These are phyloP conservation scores for Leptographium radiaticola DNA, from an alignment of 2,329 filamentous ascomycete genomes.

Conservation along the genomic window DNA sequence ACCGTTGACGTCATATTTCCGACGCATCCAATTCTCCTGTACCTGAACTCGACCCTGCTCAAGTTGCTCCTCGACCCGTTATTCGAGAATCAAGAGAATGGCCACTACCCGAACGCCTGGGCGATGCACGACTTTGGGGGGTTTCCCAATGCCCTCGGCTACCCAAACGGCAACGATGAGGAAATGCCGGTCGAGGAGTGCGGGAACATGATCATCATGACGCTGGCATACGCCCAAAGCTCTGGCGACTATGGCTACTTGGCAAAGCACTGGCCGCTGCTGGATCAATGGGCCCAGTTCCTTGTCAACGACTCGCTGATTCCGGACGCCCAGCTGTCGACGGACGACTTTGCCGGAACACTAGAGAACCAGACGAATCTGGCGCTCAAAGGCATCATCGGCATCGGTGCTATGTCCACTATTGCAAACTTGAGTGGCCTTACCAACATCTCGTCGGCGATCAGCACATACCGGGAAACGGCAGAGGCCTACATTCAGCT, in stretches of 20 bases:
- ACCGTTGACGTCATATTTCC: constrained; percentile 83
- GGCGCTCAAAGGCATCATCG: constrained; percentile 63
- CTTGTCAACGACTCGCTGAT: constrained; percentile 56
- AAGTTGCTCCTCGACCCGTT: constrained; percentile 66
- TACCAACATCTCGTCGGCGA: constrained; percentile 19
- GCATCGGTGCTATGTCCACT: constrained; percentile 65
- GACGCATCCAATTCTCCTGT: constrained; percentile 70
- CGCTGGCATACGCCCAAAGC: constrained; percentile 41
- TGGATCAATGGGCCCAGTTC: constrained; percentile 61
- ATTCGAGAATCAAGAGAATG: constrained; percentile 65
- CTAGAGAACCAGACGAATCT: constrained; percentile 63
- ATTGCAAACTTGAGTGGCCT: constrained; percentile 49
- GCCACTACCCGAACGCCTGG: constrained; percentile 69
- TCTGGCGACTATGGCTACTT: constrained; percentile 30
- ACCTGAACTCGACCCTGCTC: constrained; percentile 67
- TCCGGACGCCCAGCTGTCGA: constrained; percentile 60
- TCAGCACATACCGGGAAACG: constrained; percentile 3
- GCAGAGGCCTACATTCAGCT: constrained; percentile 49
- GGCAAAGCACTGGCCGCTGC: constrained; percentile 53
- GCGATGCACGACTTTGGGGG: constrained; percentile 64
- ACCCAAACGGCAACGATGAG: constrained; percentile 53
- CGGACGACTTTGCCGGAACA: constrained; percentile 67
- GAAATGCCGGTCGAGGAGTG: constrained; percentile 65
- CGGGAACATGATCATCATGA: constrained; percentile 63
- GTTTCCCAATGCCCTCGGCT: constrained; percentile 61